These are phyloP conservation scores for Hippophae tibetana DNA, from an alignment of 306 rosid genomes.

Conservation along the genomic window DNA sequence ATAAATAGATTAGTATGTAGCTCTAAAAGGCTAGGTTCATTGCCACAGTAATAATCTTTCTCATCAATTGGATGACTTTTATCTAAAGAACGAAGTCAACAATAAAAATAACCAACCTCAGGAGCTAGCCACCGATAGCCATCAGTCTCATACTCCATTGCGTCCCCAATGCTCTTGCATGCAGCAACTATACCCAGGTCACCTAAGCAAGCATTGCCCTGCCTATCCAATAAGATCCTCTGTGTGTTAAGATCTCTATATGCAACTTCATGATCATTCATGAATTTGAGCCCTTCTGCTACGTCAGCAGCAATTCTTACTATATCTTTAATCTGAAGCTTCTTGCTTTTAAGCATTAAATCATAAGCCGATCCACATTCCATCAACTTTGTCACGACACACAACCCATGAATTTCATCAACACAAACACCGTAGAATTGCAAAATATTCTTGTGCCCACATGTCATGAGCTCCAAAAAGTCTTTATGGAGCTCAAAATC, in stretches of 20 bases:
- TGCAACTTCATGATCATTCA: constrained; percentile 78
- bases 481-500: constrained; percentile 73
- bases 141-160: constrained; percentile 87
- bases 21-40: no score
- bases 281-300: constrained; percentile 82
- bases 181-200: constrained; percentile 85
- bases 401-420: constrained; percentile 84
- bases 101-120: constrained; percentile 55
- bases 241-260: constrained; percentile 79
- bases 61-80: background rate
- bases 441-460: constrained; percentile 74
- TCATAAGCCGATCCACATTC: constrained; percentile 85
- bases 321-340: constrained; percentile 64
- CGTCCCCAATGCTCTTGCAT: constrained; percentile 75
- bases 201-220: constrained; percentile 86
- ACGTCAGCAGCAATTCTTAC: constrained; percentile 69
- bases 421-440: constrained; percentile 73
- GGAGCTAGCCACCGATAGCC: constrained; percentile 98
- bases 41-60: background rate
- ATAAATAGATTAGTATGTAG: no score
- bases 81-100: background rate
- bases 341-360: constrained; percentile 64
- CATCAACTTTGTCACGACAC: constrained; percentile 77
- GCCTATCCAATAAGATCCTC: constrained; percentile 68
- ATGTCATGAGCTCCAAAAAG: constrained; percentile 78